Percentiles rank a stretch among this genome's conserved stretches.
These are phyloP conservation scores for Linum tenue DNA, from an alignment of 345 rosid species.

Conservation along the genomic window DNA sequence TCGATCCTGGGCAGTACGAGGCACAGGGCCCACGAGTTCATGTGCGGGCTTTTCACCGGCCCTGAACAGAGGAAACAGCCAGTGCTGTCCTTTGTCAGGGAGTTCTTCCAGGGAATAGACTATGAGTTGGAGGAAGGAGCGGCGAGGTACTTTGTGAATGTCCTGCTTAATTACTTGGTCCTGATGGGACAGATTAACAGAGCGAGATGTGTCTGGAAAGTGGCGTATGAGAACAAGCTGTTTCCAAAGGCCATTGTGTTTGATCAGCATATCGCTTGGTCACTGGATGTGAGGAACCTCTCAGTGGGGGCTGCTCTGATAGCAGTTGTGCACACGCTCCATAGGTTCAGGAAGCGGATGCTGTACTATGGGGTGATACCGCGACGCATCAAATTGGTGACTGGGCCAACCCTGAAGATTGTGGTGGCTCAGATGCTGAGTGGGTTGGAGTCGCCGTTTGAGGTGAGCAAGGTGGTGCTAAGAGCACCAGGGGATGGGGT, in stretches of 20 bases:
- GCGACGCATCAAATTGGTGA: slow-evolving; percentile 86
- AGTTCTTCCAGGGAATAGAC: slow-evolving; percentile 85
- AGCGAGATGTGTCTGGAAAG: slow-evolving; percentile 97
- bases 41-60: slow-evolving; percentile 93
- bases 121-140: slow-evolving; percentile 95
- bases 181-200: slow-evolving; percentile 94
- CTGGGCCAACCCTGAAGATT: slow-evolving; percentile 88
- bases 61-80: slow-evolving; percentile 91
- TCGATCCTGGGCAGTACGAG: slow-evolving; percentile 69
- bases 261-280: slow-evolving; percentile 97
- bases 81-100: slow-evolving; percentile 73
- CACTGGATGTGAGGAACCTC: slow-evolving; percentile 85
- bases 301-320: slow-evolving; percentile 96
- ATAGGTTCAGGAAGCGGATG: slow-evolving; percentile 92
- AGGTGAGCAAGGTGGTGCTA: slow-evolving; percentile 86
- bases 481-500: slow-evolving; percentile 85
- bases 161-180: slow-evolving; percentile 89
- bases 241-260: slow-evolving; percentile 95
- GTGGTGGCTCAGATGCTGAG: slow-evolving; percentile 87
- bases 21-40: slow-evolving; percentile 71
- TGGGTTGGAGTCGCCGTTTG: slow-evolving; percentile 90
- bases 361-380: slow-evolving; percentile 89
- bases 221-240: slow-evolving; percentile 91
- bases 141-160: slow-evolving; percentile 82
- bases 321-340: slow-evolving; percentile 92